Percentiles rank a stretch among this genome's conserved stretches.
These are phyloP conservation scores for Amanita pallidorosea DNA, from an alignment of 768 basidiomycete species.

Conservation along the genomic window DNA sequence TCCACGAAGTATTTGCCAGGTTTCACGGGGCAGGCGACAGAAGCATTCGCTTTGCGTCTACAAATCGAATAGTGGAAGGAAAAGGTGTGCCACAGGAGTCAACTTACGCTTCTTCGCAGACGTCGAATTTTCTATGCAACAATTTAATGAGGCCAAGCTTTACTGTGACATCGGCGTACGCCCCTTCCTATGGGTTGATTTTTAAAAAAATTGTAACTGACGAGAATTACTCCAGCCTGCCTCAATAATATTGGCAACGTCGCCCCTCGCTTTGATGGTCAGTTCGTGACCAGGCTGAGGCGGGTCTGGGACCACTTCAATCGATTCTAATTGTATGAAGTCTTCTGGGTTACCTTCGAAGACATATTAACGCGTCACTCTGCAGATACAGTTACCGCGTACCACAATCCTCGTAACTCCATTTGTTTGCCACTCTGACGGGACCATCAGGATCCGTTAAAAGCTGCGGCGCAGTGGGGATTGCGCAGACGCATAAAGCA, in stretches of 20 bases:
- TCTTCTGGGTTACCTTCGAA: slow-evolving; percentile 33
- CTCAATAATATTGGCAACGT: slow-evolving; percentile 47
- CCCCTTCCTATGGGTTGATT: slow-evolving; percentile 62
- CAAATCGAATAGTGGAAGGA: neutral
- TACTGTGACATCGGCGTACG: slow-evolving; percentile 81
- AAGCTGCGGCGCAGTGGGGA: slow-evolving; percentile 13
- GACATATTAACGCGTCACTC: slow-evolving; percentile 6
- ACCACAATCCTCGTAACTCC: slow-evolving; percentile 76
- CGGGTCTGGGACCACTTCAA: slow-evolving; percentile 75
- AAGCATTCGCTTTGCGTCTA: slow-evolving; percentile 67
- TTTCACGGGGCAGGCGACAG: slow-evolving; percentile 77
- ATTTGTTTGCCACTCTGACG: slow-evolving; percentile 30
- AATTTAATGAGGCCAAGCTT: slow-evolving; percentile 92
- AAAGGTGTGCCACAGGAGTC: neutral
- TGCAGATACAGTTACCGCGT: slow-evolving; percentile 13
- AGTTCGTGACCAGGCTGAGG: slow-evolving; percentile 80
- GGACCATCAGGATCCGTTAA: slow-evolving; percentile 16
- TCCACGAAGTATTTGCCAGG: slow-evolving; percentile 58
- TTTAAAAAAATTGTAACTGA: neutral
- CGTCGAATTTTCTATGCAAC: slow-evolving; percentile 72
- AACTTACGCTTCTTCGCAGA: slow-evolving; percentile 91
- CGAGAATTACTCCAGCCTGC: slow-evolving; percentile 26
- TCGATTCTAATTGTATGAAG: slow-evolving; percentile 55
- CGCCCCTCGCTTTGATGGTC: slow-evolving; percentile 72
- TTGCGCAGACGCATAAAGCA: slow-evolving; percentile 12